Evolutionary conservation across 345 rosid species (phyloP).

Genomic region (Excoecaria agallocha): DNA sequence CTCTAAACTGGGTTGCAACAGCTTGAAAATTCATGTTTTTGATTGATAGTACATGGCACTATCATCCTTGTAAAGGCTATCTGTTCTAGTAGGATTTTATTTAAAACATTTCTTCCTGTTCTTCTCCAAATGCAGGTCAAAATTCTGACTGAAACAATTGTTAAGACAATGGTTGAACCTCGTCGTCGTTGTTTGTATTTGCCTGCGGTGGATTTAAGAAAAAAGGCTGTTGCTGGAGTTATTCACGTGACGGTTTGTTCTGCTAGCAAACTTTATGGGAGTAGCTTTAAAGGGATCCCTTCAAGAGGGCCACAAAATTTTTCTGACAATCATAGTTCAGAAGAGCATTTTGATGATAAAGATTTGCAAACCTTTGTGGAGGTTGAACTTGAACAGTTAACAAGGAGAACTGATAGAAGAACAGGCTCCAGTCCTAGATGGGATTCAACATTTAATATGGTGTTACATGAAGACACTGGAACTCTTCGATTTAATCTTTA

Average conservation of each 20-base stretch:
- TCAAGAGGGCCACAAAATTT: conserved; percentile 45
- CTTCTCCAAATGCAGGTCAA: conserved; percentile 47
- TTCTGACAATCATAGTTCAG: conserved; percentile 32
- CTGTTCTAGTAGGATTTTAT: not conserved
- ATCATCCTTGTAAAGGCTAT: not conserved
- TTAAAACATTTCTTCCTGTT: not conserved
- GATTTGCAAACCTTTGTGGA: conserved; percentile 81
- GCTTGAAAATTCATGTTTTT: not conserved
- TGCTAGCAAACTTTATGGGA: conserved; percentile 59
- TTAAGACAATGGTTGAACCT: conserved; percentile 94
- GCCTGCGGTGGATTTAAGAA: conserved; percentile 73
- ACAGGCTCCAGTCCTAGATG: conserved; percentile 69
- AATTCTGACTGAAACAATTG: conserved; percentile 71
- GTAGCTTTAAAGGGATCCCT: conserved; percentile 57
- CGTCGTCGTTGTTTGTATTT: conserved; percentile 71
- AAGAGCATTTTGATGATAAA: conserved; percentile 43
- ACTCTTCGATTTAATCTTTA: conserved; percentile 65
- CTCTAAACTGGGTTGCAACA: too few species aligned
- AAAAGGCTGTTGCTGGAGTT: conserved; percentile 79
- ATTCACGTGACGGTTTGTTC: conserved; percentile 72
- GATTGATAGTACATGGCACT: not conserved
- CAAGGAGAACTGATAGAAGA: conserved; percentile 63
- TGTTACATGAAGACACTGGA: conserved; percentile 78
- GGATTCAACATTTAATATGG: conserved; percentile 90
- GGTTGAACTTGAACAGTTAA: conserved; percentile 79